Percentiles rank a stretch among this genome's conserved stretches.
Conservation (phyloP, 1,139 yeast genomes). For the Kluyveromyces sp. region DNA sequence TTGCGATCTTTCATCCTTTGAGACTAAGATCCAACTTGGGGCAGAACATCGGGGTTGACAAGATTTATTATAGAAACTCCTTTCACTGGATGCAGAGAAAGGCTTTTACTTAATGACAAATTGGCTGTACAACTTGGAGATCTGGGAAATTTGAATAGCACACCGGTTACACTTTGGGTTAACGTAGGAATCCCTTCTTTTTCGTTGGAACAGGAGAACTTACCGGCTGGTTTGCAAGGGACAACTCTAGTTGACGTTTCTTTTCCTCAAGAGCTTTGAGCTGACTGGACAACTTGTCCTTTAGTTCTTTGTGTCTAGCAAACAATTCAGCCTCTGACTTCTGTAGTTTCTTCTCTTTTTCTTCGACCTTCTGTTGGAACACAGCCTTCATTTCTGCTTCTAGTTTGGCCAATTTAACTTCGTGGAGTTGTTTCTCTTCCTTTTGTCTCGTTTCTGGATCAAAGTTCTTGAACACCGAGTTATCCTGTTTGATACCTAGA, state of each 20-base stretch:
- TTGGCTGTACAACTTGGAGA: no score
- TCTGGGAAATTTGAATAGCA: no score
- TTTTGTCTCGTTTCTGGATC: slow-evolving; percentile 91
- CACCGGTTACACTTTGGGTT: no score
- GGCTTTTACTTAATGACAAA: background rate
- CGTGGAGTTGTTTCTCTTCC: slow-evolving; percentile 89
- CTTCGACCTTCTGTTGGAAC: slow-evolving; percentile 93
- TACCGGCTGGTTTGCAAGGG: slow-evolving; percentile 38
- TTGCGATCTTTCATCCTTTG: no score
- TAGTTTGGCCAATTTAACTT: slow-evolving; percentile 88
- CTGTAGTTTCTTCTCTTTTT: slow-evolving; percentile 95
- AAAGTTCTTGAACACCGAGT: slow-evolving; percentile 83
- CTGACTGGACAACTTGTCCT: slow-evolving; percentile 85
- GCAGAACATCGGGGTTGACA: no score
- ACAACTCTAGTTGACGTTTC: slow-evolving; percentile 73
- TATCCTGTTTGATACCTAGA: slow-evolving; percentile 91
- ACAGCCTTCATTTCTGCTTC: slow-evolving; percentile 96
- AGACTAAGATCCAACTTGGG: no score
- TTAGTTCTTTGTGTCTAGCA: slow-evolving; percentile 94
- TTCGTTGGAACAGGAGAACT: slow-evolving; percentile 42
- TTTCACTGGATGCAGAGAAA: no score
- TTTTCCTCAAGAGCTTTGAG: slow-evolving; percentile 86
- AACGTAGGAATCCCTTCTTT: slow-evolving; percentile 59
- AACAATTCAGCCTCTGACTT: slow-evolving; percentile 96
- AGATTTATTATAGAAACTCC: background rate